These are phyloP conservation scores for Leptoxyphium fumago DNA, from an alignment of 2,329 filamentous ascomycete species.

Conservation along the genomic window DNA sequence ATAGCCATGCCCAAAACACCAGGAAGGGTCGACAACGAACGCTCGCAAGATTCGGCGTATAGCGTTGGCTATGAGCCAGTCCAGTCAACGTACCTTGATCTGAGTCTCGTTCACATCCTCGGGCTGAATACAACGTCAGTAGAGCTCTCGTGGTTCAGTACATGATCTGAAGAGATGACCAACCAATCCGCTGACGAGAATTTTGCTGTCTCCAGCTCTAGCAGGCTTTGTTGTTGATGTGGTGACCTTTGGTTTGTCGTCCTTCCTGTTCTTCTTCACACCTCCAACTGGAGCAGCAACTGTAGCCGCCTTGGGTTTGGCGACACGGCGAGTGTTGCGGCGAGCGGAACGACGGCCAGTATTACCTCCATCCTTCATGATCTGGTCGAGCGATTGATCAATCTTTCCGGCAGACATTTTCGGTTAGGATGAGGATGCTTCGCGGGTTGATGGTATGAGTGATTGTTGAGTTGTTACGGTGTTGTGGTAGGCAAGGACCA, in stretches of 20 bases:
- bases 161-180: constrained; percentile 24
- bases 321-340: constrained; percentile 28
- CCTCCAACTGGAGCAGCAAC: constrained; percentile 62
- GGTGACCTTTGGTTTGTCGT: constrained; percentile 36
- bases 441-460: too few species aligned
- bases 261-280: constrained; percentile 57
- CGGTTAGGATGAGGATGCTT: neutral
- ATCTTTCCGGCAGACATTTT: constrained; percentile 80
- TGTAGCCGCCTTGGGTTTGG: constrained; percentile 37
- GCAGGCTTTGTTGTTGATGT: constrained; percentile 40
- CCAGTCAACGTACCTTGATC: constrained; percentile 99
- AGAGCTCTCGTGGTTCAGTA: constrained; percentile 1
- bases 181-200: constrained; percentile 98
- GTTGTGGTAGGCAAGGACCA: too few species aligned
- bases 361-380: constrained; percentile 60
- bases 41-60: constrained; percentile 17
- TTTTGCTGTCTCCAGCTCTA: constrained; percentile 68
- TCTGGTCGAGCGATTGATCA: constrained; percentile 93
- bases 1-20: constrained; percentile 4
- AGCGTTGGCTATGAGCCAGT: constrained; percentile 28
- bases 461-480: too few species aligned
- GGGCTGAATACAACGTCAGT: constrained; percentile 41
- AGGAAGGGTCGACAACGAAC: constrained; percentile 8
- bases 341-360: constrained; percentile 32
- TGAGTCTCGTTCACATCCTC: constrained; percentile 90